Percentiles rank a stretch among this genome's conserved stretches.
These are phyloP conservation scores for Alternaria viburni DNA, from an alignment of 2,329 filamentous ascomycete species.

Conservation along the genomic window DNA sequence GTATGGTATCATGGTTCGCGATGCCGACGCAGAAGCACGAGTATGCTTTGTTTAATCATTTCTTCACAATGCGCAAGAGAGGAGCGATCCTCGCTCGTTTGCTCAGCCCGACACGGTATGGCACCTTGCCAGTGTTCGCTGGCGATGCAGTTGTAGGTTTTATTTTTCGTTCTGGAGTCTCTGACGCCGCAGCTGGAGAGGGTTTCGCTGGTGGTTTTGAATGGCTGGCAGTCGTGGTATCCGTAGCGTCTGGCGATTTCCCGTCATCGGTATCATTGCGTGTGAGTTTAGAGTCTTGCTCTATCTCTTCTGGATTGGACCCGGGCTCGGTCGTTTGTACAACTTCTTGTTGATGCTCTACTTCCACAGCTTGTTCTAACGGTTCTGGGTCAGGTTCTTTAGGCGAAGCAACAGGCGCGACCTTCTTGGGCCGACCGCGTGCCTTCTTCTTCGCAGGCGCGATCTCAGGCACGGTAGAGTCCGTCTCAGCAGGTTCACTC, in stretches of 20 bases:
- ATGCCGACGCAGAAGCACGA: neutral
- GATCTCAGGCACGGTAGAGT: neutral
- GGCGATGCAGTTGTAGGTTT: constrained; percentile 29
- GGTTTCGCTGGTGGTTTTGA: neutral
- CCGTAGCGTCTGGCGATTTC: neutral
- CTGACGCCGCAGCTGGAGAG: neutral
- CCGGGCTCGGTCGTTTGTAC: constrained; percentile 10
- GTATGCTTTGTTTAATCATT: constrained; percentile 32
- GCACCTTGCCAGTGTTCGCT: constrained; percentile 47
- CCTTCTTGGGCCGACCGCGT: constrained; percentile 43
- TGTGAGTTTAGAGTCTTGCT: neutral
- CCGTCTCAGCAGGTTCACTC: neutral
- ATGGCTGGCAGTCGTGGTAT: neutral
- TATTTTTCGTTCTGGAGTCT: constrained; percentile 25
- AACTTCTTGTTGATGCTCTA: neutral
- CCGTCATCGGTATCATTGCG: neutral
- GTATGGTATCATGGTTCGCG: neutral
- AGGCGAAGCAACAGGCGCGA: neutral
- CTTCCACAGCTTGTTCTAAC: neutral
- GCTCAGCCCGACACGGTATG: constrained; percentile 58
- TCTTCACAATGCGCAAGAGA: constrained; percentile 55
- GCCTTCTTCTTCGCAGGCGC: constrained; percentile 33
- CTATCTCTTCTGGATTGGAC: neutral
- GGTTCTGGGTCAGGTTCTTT: constrained; percentile 6
- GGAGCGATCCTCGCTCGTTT: constrained; percentile 57